Evolutionary conservation across 2,329 filamentous ascomycete species (phyloP), one percentile per base, ranked within the genome.

Genomic region (Elsinoe australis): DNA sequence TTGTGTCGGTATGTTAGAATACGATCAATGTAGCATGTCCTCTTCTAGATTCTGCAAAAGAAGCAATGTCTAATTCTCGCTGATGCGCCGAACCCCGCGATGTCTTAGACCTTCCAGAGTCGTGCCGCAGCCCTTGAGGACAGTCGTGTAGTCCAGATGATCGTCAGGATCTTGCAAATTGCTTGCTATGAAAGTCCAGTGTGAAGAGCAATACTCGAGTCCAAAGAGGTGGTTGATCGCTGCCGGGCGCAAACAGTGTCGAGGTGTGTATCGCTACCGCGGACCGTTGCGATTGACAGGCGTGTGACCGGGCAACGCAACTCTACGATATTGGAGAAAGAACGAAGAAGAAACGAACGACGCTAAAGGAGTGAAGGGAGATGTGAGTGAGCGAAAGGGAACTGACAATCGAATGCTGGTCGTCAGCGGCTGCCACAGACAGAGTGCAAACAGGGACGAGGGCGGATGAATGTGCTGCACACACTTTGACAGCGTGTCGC

Each of bases 251-350:
- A 17, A 17, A 36, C 18, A 35, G 12, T 47, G 31, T 34, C 19
- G 31, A 26, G 44, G 10, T 36, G 44, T 47, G 29, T 47, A 35
- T 47, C 29, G 44, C 29, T 17, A 42, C 14, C 18, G n/a, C 26
- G 38, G 15, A 47, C 29, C 44, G 44, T 34, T 34, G 32, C 31
- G 44, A 24, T 35, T 34, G 29, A 32, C 1, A n/a, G 39, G 26
- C 32, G 44, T 47, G 44, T 35, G 44, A 35, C 44, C 29, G 21
- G 44, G 44, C 29, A 47, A 47, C 44, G 32, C 32, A 36, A 36
- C 33, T 10, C 18, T 21, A 36, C 33, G 39, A 14, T 44, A 32
- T 31, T 32, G 28, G 32, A 17, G 6, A 44, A 17, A 24, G 17
- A 44, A 32, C 26, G 26, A 21, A 21, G 39, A 44, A 44, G 26